Evolutionary conservation across 371 early-diverging fungal species (phyloP), one percentile per base, ranked within the genome.

Genomic region (Circinella minor): DNA sequence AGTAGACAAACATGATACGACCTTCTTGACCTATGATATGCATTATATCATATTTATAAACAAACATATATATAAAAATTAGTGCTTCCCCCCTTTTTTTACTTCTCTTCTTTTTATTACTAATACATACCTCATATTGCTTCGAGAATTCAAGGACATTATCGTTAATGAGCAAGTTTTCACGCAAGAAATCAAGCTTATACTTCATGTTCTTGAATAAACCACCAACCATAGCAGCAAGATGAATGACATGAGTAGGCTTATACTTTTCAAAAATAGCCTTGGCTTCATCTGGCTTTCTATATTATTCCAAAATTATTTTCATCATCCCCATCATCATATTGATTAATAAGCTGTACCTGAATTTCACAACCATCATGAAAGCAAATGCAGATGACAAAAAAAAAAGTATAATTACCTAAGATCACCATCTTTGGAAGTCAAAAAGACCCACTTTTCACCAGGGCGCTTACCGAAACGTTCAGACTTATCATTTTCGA

Each of bases 171-270:
- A 90, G 81, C 85, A 89, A 79, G 83, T 95, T 95, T 63, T 92
- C 90, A 67, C 91, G 86, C 69, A 89, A 88, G 72, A 94, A 92
- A 68, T 93, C 92, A 48, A 90, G 86, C 83, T 93, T 91, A 76
- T 90, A 89, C 65, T 89, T 89, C 93, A 95, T 93, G 86, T 95
- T 95, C 71, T 89, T 88, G 79, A 93, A 95, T 64, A 95, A 84
- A 73, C 95, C 95, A 69, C 94, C 95, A 13, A 95, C 95, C 73
- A 92, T 76, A 43, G 95, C 95, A 67, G 95, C 95, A 73, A 95
- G 85, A 79, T 94, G 94, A 75, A 94, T 89, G 72, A 94, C 91
- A 68, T 93, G 91, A 13, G 93, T 93, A 55, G 95, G 94, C 74
- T 88, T 84, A 76, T 92, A 87, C 75, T 89, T 90, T 74, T 91